phyloP scores from a whole-genome alignment of 805 yeast species.

The Lipomyces anomalus region DNA sequence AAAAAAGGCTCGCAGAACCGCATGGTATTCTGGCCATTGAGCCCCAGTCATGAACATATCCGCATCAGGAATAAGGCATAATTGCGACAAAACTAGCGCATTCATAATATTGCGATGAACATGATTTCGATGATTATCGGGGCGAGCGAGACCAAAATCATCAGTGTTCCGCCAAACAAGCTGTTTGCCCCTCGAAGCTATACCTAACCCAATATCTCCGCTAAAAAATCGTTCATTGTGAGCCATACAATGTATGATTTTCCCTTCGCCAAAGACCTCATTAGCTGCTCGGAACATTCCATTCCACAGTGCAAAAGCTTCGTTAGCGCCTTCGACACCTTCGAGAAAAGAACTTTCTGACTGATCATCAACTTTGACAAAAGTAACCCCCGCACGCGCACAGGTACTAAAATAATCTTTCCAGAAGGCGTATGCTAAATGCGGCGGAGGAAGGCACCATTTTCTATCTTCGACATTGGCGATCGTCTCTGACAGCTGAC shows the following conservation, averaged over 20 bases:
- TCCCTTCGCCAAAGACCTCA: too few species aligned
- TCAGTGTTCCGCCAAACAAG: slow-evolving; percentile 5
- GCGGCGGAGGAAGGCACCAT: slow-evolving; percentile 7
- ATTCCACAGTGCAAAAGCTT: slow-evolving; percentile 3
- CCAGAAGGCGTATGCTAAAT: slow-evolving; percentile 2
- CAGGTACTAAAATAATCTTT: slow-evolving; percentile 1
- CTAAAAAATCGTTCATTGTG: slow-evolving; percentile 3
- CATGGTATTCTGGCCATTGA: slow-evolving; percentile 7
- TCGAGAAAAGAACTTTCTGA: too few species aligned
- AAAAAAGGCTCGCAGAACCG: slow-evolving; percentile 4
- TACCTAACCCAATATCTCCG: too few species aligned
- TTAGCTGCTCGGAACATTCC: slow-evolving; percentile 4
- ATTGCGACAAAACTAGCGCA: slow-evolving; percentile 1
- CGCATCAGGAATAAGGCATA: slow-evolving; percentile 5
- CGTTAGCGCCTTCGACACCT: slow-evolving; percentile 6
- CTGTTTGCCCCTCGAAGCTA: slow-evolving; percentile 1
- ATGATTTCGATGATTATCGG: slow-evolving; percentile 3
- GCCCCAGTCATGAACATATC: slow-evolving; percentile 7
- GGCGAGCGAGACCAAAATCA: slow-evolving; percentile 7
- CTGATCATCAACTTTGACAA: slow-evolving; percentile 4
- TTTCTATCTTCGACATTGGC: slow-evolving; percentile 1
- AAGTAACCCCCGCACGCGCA: slow-evolving; percentile 1
- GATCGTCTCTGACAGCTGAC: too few species aligned
- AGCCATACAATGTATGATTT: slow-evolving; percentile 7
- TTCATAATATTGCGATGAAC: slow-evolving; percentile 5